Evolutionary conservation across 805 yeast species (phyloP), one percentile per base, ranked within the genome.

Genomic region (Candida stauntonica): DNA sequence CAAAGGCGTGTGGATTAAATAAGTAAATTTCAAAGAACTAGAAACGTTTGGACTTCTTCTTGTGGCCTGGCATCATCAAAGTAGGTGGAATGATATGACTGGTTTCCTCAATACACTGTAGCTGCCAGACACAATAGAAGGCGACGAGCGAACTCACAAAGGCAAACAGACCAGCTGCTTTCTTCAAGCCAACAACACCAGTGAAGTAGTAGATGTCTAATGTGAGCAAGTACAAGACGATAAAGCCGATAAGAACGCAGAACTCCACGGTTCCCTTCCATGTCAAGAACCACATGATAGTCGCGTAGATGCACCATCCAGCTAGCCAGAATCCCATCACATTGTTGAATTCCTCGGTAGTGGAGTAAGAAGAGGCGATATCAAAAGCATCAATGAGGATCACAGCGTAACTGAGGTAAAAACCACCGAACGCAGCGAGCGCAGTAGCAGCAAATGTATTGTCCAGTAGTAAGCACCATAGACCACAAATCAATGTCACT

Each of bases 381-480:
- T 68, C 72, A 48, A 73, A 73, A 5, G 66, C 55, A 29, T 66
- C 66, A 43, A 71, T 66, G 38, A 65, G 53, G 6, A 75, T 59
- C 38, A 70, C 68, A 3, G 73, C 73, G 50, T 64, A 75, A 4
- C 72, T 61, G 37, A 71, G 57, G 73, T 78, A 76, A 52, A 75
- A 76, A 1, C 77, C 73, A 17, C 80, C 81, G 58, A 68, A 76
- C 53, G 71, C 67, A 19, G 67, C 58, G 35, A 76, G 65, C 1
- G 76, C 73, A 31, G 77, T 68, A 27, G 70, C 70, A 17, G 76
- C 81, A 68, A 77, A 76, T 1, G 77, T 70, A 54, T 74, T 75
- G 33, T 77, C 78, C 27, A 68, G 51, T 15, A 67, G 45, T 34
- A 75, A 53, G 49, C 77, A 75, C 66, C 77, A 67, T 8, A 73